Base-by-base conservation (phyloP, 768 basidiomycete genomes). In the Suillus cothurnatus region DNA sequence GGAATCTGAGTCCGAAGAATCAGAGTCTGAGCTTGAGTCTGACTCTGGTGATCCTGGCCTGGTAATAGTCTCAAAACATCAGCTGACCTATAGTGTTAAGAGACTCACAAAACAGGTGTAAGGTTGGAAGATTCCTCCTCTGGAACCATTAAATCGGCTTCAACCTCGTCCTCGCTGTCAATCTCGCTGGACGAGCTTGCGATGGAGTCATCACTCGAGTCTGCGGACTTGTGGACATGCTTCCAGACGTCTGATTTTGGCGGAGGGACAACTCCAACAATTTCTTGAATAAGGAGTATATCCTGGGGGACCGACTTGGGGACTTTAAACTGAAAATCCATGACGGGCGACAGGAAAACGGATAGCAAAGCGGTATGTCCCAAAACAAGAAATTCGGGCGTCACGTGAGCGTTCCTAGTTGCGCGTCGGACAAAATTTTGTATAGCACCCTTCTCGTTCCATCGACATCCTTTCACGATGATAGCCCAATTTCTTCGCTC, bases 121-220 rank as follows among this genome's bases (percentile, higher is more conserved):
- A 26, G 61, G 31, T 23, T 59, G 52, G 64, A 66, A 12, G 75
- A 72, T 21, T 82, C 82, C 23, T 82, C 80, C 23, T 83, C 84
- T 28, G 78, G 66, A 28, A 71, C 73, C 23, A 83, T 80, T 34
- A 90, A 81, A 65, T 83, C 83, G n/a, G 85, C 88, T 67, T 88
- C 89, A 53, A 92, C 87, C 72, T 92, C 92, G 45, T 87, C 86
- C 71, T 91, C 90, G 66, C 91, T 92, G 63, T 82, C 86, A 45
- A 75, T 77, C 53, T 85, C 85, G 65, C 74, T 73, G 23, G 81
- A 81, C 21, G 87, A 85, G 68, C 87, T 89, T 64, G 80, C 78
- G 61, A 86, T 86, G 19, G 72, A 78, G 70, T 84, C 81, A 61
- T 87, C 83, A 14, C 80, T 74, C 19, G 72, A 67, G 47, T 70